These are phyloP conservation scores for Aspergillus sp. DNA, from an alignment of 2,329 filamentous ascomycete species.

Conservation along the genomic window DNA sequence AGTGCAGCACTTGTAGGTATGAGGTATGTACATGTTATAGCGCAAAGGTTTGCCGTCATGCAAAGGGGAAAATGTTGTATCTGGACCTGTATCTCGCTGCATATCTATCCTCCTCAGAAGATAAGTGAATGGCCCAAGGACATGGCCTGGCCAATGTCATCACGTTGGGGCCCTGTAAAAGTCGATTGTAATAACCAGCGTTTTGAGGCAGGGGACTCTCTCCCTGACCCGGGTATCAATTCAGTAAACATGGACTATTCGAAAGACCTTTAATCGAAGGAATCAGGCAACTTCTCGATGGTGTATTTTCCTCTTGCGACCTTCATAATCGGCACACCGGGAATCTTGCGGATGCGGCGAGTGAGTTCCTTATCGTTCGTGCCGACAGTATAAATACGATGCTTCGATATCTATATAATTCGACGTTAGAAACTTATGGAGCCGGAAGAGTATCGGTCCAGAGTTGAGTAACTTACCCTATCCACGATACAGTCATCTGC, in stretches of 20 bases:
- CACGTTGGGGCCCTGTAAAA: neutral
- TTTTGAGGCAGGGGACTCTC: neutral
- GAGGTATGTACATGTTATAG: no score
- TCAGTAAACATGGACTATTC: neutral
- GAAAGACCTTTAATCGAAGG: constrained; percentile 49
- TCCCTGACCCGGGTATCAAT: neutral
- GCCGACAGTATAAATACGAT: constrained; percentile 71
- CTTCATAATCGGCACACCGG: constrained; percentile 63
- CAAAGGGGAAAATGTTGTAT: no score
- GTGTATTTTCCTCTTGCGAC: constrained; percentile 87
- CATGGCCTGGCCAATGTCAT: neutral
- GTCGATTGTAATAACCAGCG: neutral
- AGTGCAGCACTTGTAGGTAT: no score
- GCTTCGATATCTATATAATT: constrained; percentile 45
- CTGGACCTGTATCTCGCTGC: no score
- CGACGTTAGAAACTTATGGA: neutral
- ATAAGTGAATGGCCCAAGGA: neutral
- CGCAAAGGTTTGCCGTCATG: no score
- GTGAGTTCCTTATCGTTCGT: constrained; percentile 69
- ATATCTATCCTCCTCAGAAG: neutral
- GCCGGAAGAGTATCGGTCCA: neutral
- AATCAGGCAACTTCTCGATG: constrained; percentile 84
- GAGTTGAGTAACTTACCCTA: constrained; percentile 40
- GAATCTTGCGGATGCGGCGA: constrained; percentile 74
- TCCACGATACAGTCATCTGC: constrained; percentile 82